Base-by-base conservation (phyloP, 129 eudicot genomes). In the Calendula officinalis region DNA sequence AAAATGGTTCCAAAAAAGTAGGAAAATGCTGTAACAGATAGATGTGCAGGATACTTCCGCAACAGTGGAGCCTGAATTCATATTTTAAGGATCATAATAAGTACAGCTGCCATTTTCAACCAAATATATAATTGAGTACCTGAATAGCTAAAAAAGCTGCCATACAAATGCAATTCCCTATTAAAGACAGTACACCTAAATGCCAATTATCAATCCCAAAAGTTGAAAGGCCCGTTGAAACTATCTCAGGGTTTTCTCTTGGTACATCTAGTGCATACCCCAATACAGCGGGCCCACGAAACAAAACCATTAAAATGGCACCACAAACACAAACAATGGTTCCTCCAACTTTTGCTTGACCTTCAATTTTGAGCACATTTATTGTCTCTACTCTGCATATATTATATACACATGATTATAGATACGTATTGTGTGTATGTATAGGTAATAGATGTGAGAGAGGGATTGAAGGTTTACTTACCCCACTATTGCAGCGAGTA, bases 101-200 rank as follows among this genome's bases (percentile, higher is more conserved):
- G 57, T 52, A 51, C 71, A 32, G 44, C 16, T 46, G 50, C 13
- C 27, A 69, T 40, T 47, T 14, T 27, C 12, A 39, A 43, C 34
- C 15, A 16, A 5, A 74, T 66, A 58, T 57, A 74, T 3, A 11
- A 2, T 39, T 27, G 9, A 48, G 22, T 79, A 92, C 98, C 96
- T 92, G 98, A 75, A 88, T 81, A 66, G 96, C 85, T 53, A 92
- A 79, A 77, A 81, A 92, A 11, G 95, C 69, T 2, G 96, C 96
- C 95, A 92, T 83, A 81, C 96, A 92, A 80, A 92, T 83, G 75
- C 98, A 92, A 75, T 92, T 92, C 68, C 96, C 98, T 61, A 92
- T 74, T 51, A 92, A 75, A 80, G 96, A 92, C 56, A 92, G 67
- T 34, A 88, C 95, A 37, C 98, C 98, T 49, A 92, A 76, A 75